phyloP scores from a whole-genome alignment of 768 basidiomycete species.

The Russula griseocarnosa region DNA sequence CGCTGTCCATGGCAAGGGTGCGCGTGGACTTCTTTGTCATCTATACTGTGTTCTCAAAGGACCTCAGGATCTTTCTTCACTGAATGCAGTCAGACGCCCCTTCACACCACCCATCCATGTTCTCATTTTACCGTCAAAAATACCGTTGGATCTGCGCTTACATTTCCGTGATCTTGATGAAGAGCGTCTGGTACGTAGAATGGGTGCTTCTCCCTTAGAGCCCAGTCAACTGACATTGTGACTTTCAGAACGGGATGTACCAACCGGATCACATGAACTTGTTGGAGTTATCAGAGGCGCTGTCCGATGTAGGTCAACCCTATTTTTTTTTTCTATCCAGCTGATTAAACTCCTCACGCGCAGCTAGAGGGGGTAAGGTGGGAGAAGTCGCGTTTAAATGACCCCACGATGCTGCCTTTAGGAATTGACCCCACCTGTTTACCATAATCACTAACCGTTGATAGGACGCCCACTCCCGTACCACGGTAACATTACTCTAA shows the following conservation, averaged over 20 bases:
- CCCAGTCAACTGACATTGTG: not conserved
- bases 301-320: constrained; percentile 50
- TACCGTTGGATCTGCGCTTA: constrained; percentile 66
- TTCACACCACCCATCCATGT: constrained; percentile 72
- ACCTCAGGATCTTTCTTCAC: constrained; percentile 52
- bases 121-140: constrained; percentile 64
- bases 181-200: constrained; percentile 46
- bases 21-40: constrained; percentile 27
- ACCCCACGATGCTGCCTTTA: constrained; percentile 40
- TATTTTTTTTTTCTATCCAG: constrained; percentile 2
- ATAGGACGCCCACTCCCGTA: not conserved
- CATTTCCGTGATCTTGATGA: constrained; percentile 71
- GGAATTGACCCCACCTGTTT: constrained; percentile 24
- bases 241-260: constrained; percentile 40
- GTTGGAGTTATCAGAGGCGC: constrained; percentile 52
- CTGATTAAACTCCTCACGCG: constrained; percentile 20
- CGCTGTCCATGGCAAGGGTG: constrained; percentile 56
- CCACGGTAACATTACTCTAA: constrained; percentile 4
- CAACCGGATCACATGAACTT: constrained; percentile 78
- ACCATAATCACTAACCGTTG: not conserved
- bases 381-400: constrained; percentile 45
- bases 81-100: constrained; percentile 52
- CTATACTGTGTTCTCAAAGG: not conserved
- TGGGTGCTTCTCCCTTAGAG: not conserved
- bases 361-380: constrained; percentile 55